These are phyloP conservation scores for Lichenothelia convexa DNA, from an alignment of 495 filamentous ascomycete species.

Conservation along the genomic window DNA sequence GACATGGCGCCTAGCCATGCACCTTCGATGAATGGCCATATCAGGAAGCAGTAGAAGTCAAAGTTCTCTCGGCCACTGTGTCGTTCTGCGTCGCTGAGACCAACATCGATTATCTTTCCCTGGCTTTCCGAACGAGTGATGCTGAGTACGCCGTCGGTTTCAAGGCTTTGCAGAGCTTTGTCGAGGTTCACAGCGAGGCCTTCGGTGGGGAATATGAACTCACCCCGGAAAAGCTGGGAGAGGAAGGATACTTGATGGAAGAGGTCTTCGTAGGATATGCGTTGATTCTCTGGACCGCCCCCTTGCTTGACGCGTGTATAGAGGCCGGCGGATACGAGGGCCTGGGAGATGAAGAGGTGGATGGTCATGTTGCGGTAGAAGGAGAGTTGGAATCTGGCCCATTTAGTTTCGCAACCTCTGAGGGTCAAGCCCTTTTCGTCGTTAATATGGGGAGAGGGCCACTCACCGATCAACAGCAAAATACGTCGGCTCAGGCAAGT, in stretches of 20 bases:
- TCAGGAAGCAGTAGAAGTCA: slow-evolving; percentile 95
- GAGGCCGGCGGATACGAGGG: slow-evolving; percentile 71
- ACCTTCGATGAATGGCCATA: slow-evolving; percentile 95
- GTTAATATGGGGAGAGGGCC: too few relatives aligned
- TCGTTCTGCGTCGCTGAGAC: slow-evolving; percentile 59
- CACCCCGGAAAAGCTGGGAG: slow-evolving; percentile 80
- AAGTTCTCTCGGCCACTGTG: slow-evolving; percentile 72
- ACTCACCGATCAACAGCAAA: slow-evolving; percentile 64
- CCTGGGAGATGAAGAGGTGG: slow-evolving; percentile 86
- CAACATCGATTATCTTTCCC: slow-evolving; percentile 38
- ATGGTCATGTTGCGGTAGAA: slow-evolving; percentile 99
- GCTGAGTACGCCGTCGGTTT: slow-evolving; percentile 62
- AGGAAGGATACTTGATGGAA: slow-evolving; percentile 68
- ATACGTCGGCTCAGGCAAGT: slow-evolving; percentile 71
- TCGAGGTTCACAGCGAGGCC: slow-evolving; percentile 63
- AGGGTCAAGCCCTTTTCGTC: too few relatives aligned
- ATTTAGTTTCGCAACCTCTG: too few relatives aligned
- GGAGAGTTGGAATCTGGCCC: slow-evolving; percentile 65
- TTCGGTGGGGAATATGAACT: slow-evolving; percentile 90
- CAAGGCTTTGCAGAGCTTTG: slow-evolving; percentile 55
- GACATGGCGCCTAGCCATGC: slow-evolving; percentile 79
- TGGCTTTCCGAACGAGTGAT: slow-evolving; percentile 31
- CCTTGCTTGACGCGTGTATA: slow-evolving; percentile 81
- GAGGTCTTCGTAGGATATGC: slow-evolving; percentile 54
- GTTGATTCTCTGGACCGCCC: slow-evolving; percentile 61